Evolutionary conservation across 2,329 filamentous ascomycete species (phyloP).

Genomic region (Colletotrichum karsti): DNA sequence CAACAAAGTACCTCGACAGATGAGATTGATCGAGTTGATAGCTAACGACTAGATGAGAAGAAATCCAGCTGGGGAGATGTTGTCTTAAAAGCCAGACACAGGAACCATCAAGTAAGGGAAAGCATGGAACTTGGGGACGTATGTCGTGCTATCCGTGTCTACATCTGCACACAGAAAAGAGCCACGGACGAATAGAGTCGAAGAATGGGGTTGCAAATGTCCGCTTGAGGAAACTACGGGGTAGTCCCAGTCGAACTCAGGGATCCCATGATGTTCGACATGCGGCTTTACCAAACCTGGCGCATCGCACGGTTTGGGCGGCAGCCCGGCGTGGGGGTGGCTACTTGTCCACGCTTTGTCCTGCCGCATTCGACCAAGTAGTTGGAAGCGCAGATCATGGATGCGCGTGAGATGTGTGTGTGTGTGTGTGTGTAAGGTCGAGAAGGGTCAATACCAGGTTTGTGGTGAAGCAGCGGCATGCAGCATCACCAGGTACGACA

Average conservation of each 20-base stretch:
- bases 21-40: neutral
- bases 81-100: no score
- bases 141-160: neutral
- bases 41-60: neutral
- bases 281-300: conserved; percentile 19
- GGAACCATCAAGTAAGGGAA: neutral
- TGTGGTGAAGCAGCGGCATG: neutral
- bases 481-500: neutral
- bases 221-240: neutral
- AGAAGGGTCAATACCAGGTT: neutral
- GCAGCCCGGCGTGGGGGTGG: conserved; percentile 11
- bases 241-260: neutral
- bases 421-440: neutral
- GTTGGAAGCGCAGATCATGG: neutral
- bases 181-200: neutral
- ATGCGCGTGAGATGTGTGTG: neutral
- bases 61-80: neutral
- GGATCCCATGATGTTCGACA: conserved; percentile 6
- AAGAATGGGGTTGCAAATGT: neutral
- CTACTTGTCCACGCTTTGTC: neutral
- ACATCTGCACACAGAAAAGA: neutral
- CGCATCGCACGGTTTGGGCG: conserved; percentile 1
- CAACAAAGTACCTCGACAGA: rapidly evolving
- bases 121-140: neutral
- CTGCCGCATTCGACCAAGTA: conserved; percentile 7